Evolutionary conservation across 2,329 filamentous ascomycete species (phyloP).

Genomic region (Endocalyx cinctus): DNA sequence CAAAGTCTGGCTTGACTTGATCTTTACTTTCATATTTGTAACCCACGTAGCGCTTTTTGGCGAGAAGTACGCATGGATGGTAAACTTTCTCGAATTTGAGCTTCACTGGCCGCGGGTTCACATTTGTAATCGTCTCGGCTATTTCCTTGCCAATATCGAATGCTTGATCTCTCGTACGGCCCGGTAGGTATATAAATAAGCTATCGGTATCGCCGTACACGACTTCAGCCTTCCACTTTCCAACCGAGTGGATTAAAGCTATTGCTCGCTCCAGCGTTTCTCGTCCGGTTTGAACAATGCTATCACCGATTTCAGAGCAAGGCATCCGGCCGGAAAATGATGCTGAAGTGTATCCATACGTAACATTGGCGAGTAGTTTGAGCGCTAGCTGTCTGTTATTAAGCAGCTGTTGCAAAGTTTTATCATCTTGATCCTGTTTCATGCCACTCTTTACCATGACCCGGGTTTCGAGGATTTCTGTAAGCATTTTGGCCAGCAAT

Average conservation of each 20-base stretch:
- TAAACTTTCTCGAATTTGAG: conserved; percentile 99
- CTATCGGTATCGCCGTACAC: conserved; percentile 98
- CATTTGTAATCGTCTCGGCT: conserved; percentile 76
- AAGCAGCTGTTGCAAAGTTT: conserved; percentile 74
- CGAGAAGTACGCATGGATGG: conserved; percentile 85
- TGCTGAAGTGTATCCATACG: conserved; percentile 95
- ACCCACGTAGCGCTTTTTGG: conserved; percentile 97
- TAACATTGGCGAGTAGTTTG: conserved; percentile 97
- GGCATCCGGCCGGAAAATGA: conserved; percentile 98
- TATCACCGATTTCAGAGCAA: conserved; percentile 95
- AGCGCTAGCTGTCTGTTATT: conserved; percentile 93
- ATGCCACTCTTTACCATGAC: conserved; percentile 98
- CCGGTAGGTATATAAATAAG: conserved; percentile 84
- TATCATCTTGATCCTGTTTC: conserved; percentile 89
- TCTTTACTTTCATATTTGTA: conserved; percentile 85
- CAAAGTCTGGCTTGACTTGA: conserved; percentile 81
- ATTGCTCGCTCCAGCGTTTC: conserved; percentile 95
- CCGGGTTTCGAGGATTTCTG: conserved; percentile 90
- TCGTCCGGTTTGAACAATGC: conserved; percentile 91
- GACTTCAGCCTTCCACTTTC: conserved; percentile 88
- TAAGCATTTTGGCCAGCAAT: conserved; percentile 90
- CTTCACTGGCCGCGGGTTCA: conserved; percentile 88
- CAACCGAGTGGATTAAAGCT: conserved; percentile 82
- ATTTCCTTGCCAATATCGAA: conserved; percentile 94
- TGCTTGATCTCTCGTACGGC: conserved; percentile 79